Conservation (phyloP, 495 filamentous ascomycete genomes). For the Tuber brumale region DNA sequence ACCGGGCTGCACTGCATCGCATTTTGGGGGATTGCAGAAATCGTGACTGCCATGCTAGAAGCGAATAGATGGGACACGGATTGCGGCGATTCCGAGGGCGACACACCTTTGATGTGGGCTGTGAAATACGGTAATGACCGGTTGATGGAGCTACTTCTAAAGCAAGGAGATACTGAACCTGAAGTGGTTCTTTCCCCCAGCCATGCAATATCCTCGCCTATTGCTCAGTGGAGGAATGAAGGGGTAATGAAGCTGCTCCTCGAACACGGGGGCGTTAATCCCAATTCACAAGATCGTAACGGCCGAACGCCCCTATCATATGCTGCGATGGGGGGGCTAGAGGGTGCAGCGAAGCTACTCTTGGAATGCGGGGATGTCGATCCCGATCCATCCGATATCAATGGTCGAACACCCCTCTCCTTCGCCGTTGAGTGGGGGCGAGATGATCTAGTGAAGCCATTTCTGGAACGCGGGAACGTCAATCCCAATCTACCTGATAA, state of each 20-base stretch:
- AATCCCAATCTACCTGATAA: background rate
- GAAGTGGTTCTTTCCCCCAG: too few species aligned
- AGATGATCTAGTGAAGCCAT: background rate
- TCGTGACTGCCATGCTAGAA: too few species aligned
- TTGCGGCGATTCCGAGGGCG: background rate
- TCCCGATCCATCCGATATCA: background rate
- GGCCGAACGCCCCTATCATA: background rate
- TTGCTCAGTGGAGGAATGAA: background rate
- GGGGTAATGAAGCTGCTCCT: background rate
- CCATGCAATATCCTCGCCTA: too few species aligned
- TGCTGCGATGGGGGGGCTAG: background rate
- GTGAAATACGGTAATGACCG: background rate
- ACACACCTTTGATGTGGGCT: background rate
- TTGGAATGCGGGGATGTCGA: background rate
- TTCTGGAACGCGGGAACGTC: background rate
- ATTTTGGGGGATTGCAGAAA: background rate
- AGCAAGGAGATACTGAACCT: too few species aligned
- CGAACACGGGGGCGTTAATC: background rate
- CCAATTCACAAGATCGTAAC: background rate
- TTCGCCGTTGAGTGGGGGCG: background rate
- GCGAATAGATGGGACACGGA: background rate
- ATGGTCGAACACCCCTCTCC: background rate
- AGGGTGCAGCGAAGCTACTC: background rate
- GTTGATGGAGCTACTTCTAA: too few species aligned
- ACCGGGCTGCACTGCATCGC: background rate